Base-by-base conservation (phyloP, 2,329 filamentous ascomycete genomes). In the Coniochaeta pulveracea region DNA sequence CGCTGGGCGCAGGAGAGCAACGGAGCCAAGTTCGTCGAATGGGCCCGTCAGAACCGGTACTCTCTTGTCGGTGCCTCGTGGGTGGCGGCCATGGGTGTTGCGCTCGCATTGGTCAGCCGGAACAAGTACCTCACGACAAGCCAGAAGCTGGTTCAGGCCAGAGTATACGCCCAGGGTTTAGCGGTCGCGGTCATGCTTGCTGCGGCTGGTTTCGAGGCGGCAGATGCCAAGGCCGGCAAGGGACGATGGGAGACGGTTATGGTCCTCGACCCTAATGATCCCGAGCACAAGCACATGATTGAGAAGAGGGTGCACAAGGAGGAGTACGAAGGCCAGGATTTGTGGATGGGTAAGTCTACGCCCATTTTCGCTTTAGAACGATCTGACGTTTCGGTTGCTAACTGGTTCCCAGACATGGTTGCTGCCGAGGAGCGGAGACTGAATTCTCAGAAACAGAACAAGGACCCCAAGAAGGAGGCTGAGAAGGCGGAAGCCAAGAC, bases 91-190 rank as follows among this genome's bases (percentile, higher is more conserved):
- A 89, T 95, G 76, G 76, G 69, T 38, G 58, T 79, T 26, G 79
- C 84, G 4, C 72, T 91, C 44, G 75, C 67, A 35, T 55, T 93
- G 19, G 85, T 95, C 42, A 76, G 80, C 50, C 74, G 85, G 41
- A 85, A 85, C 54, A 77, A 72, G 43, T 83, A 79, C 52, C 66
- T 93, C 29, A 74, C 70, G 32, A 78, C 76, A 3, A 63, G 72
- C 39, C 88, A 95, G 66, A 94, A 94, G 69, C 63, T 95, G 15
- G 88, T 95, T 11, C 88, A 95, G 68, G 88, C 86, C 16, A 80
- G 88, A 72, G 81, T 95, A 43, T 94, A 94, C 59, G 88, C 88
- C 4, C 88, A 95, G 64, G 85, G 83, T 5, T 63, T 93, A 47
- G 93, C 88, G 5, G 65, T 95, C 29, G 82, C 80, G 42, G 85